phyloP scores from a whole-genome alignment of 176 grass and related monocot genomes.

The Poa annua region DNA sequence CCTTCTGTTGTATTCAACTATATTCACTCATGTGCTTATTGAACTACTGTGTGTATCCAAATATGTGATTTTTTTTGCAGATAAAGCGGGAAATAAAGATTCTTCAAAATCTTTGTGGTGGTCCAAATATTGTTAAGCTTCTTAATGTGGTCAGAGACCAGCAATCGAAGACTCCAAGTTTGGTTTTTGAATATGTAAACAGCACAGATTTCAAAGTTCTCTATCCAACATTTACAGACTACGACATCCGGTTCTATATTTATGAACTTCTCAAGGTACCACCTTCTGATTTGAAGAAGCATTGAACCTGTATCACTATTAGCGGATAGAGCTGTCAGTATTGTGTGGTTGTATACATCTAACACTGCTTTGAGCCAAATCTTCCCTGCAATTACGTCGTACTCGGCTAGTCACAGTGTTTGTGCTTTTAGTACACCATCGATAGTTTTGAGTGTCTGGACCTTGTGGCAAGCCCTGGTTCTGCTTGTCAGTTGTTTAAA shows the following conservation, averaged over 20 bases:
- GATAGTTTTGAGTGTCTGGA: conserved; percentile 1
- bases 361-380: neutral
- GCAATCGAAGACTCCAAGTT: conserved; percentile 81
- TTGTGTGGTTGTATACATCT: conserved; percentile 23
- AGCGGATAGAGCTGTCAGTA: neutral
- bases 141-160: conserved; percentile 74
- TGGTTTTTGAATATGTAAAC: conserved; percentile 82
- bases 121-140: conserved; percentile 77
- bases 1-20: conserved; percentile 8
- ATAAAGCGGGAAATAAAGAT: conserved; percentile 87
- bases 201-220: conserved; percentile 82
- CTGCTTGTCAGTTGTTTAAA: neutral
- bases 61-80: conserved; percentile 46
- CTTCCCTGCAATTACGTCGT: neutral
- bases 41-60: neutral
- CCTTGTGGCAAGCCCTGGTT: neutral
- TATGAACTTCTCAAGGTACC: conserved; percentile 86
- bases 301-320: neutral
- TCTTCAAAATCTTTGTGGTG: conserved; percentile 81
- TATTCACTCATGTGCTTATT: conserved; percentile 1
- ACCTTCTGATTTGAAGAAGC: neutral
- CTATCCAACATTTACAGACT: conserved; percentile 78
- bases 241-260: conserved; percentile 84
- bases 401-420: neutral
- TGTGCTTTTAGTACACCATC: conserved; percentile 19